Evolutionary conservation across 305 asterid genomes (phyloP), one percentile per base, ranked within the genome.

Genomic region (Euphrasia arctica): DNA sequence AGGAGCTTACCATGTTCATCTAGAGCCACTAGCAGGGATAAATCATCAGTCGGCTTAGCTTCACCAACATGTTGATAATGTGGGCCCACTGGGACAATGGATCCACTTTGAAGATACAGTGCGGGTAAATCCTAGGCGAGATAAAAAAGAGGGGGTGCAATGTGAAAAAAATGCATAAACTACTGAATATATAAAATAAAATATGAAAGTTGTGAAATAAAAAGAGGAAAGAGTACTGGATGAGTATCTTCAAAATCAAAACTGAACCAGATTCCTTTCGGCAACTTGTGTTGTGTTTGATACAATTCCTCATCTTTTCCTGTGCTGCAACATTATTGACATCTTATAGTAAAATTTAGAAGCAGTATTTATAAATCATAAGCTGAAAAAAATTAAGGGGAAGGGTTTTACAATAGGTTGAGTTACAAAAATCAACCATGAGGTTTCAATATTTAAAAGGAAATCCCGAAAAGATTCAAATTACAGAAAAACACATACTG

Each of bases 191-290:
- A 56, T 43, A 9, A 18, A 64, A 60, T 52, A 14, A 31, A 50
- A 65, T 9, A 54, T 14, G 13, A 11, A 32, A 61, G 4, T 11
- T 28, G 36, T 27, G 7, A 47, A 66, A 4, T 12, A 4, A 28
- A 70, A 59, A 9, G 34, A 72, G 71, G 73, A 61, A 69, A 47
- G 56, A 69, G 39, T 85, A 94, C 97, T 74, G 95, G 96, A 80
- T 94, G 96, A 64, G 90, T 75, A 78, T 94, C 99, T 65, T 94
- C 95, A 73, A 90, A 88, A 66, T 94, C 99, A 72, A 94, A 94
- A 75, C 85, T 79, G 58, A 74, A 69, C 96, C 97, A 94, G 62
- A 82, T 74, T 84, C 96, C 96, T 66, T 77, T 73, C 5, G 99
- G 97, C 82, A 94, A 79, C 74, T 79, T 75, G 73, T 85, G 95